Evolutionary conservation across 2,329 filamentous ascomycete genomes (phyloP), one percentile per base, ranked within the genome.

Genomic region (Lojkania enalia): DNA sequence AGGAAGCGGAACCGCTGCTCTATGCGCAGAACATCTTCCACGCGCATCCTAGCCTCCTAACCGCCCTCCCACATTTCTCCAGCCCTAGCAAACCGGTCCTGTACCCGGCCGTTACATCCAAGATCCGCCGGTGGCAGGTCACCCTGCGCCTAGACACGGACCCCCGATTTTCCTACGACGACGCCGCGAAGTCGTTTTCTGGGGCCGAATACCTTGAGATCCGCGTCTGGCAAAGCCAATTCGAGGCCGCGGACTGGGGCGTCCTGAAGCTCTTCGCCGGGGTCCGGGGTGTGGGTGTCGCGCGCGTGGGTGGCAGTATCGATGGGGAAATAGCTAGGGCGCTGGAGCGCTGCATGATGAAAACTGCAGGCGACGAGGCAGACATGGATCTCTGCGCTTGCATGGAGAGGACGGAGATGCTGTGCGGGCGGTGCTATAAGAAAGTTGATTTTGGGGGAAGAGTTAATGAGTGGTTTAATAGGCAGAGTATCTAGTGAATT

Each of bases 21-120:
- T 81, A 80, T 57, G 68, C 69, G n/a, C 57, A 58, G 14, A 77
- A 79, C 58, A 69, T 67, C 25, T 80, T 80, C 66, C 63, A 74
- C 31, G 77, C 77, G 0, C 76, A 81, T 51, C 60, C 71, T 0
- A 67, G 66, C 3, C 72, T 79, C 2, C 70, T 80, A 0, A 64
- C 71, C 1, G 55, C 63, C 0, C 53, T 77, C 0, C 77, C 77
- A 1, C 71, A 73, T 41, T 67, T 78, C 20, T 67, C 54, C 20
- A 50, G 55, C 23, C 52, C 65, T 5, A 39, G 66, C 12, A 58
- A 69, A 35, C 69, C 73, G 0, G 63, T 79, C 15, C 60, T 60
- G 5, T 58, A 61, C 16, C 49, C 63, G 0, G 37, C 45, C 1
- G 58, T 69, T 0, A 60, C 69, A 1, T 39, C 50, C 3, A 52